These are phyloP conservation scores for Pinus taeda DNA, from an alignment of 75 land plant genomes.

Conservation along the genomic window DNA sequence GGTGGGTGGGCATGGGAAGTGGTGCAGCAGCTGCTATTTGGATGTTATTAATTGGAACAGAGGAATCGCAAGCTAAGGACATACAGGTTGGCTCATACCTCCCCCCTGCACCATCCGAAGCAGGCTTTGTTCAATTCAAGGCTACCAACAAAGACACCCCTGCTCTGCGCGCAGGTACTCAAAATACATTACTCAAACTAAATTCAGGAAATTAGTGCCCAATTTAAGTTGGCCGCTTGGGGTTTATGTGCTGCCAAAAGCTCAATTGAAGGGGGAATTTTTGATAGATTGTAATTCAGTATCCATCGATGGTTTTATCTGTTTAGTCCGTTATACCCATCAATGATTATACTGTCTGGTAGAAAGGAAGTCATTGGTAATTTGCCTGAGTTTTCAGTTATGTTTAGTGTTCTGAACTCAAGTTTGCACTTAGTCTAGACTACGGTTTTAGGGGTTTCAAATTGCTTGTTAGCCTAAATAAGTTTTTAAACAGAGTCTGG, in stretches of 20 bases:
- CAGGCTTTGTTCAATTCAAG: constrained; percentile 81
- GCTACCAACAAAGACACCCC: constrained; percentile 91
- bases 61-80: constrained; percentile 36
- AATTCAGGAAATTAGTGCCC: too few species aligned
- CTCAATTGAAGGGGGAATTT: too few species aligned
- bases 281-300: not conserved
- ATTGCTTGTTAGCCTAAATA: not conserved
- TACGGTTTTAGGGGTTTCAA: not conserved
- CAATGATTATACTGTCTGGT: not conserved
- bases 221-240: too few species aligned
- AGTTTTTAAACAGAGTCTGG: too few species aligned
- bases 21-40: too few species aligned
- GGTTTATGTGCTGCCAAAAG: not conserved
- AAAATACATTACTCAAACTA: too few species aligned
- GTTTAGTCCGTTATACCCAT: too few species aligned
- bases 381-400: not conserved
- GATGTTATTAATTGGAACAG: too few species aligned
- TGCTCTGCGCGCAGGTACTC: constrained; percentile 94
- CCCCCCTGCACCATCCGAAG: constrained; percentile 51
- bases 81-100: constrained; percentile 84
- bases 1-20: too few species aligned
- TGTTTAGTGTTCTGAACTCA: not conserved
- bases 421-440: not conserved
- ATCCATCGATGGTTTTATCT: too few species aligned
- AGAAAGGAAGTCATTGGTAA: not conserved